Conservation (phyloP, 495 filamentous ascomycete genomes). For the Penicillium waksmanii region DNA sequence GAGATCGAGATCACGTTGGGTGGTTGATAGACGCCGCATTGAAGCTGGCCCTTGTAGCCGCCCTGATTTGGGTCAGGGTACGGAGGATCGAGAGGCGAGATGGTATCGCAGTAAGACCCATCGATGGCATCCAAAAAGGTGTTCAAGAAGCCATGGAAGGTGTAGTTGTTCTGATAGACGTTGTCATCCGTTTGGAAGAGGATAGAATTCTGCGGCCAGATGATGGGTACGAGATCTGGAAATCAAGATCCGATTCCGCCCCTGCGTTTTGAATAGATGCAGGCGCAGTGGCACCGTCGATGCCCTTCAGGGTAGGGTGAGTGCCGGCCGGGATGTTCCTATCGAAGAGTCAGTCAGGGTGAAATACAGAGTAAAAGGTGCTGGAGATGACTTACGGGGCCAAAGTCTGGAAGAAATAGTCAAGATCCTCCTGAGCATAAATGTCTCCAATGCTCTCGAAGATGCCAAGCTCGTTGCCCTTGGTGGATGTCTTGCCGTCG, state of each 20-base stretch:
- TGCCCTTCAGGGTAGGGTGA: constrained; percentile 40
- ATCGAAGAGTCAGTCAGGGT: not conserved
- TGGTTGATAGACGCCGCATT: constrained; percentile 63
- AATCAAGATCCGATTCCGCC: constrained; percentile 54
- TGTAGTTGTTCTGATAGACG: constrained; percentile 50
- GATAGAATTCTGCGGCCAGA: constrained; percentile 62
- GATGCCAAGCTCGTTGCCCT: constrained; percentile 50
- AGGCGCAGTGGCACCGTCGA: constrained; percentile 50
- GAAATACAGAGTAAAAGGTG: not conserved
- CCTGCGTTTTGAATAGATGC: constrained; percentile 36
- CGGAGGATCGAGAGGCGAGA: constrained; percentile 46
- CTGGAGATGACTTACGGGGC: constrained; percentile 18
- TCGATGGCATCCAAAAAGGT: constrained; percentile 65
- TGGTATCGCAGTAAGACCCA: constrained; percentile 56
- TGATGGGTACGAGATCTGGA: constrained; percentile 53
- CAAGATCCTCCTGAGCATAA: constrained; percentile 59
- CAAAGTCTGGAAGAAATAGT: constrained; percentile 58
- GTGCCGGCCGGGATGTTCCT: constrained; percentile 43
- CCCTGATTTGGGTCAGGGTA: constrained; percentile 58
- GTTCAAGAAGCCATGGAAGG: constrained; percentile 40
- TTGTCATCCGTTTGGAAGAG: constrained; percentile 64
- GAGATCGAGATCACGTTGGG: constrained; percentile 65
- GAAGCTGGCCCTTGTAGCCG: constrained; percentile 59
- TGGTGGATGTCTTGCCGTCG: constrained; percentile 34
- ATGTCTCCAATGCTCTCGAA: constrained; percentile 46